Percentiles rank a stretch among this genome's conserved stretches.
Conservation (phyloP, 2,329 filamentous ascomycete genomes). For the Microcera coccophila region DNA sequence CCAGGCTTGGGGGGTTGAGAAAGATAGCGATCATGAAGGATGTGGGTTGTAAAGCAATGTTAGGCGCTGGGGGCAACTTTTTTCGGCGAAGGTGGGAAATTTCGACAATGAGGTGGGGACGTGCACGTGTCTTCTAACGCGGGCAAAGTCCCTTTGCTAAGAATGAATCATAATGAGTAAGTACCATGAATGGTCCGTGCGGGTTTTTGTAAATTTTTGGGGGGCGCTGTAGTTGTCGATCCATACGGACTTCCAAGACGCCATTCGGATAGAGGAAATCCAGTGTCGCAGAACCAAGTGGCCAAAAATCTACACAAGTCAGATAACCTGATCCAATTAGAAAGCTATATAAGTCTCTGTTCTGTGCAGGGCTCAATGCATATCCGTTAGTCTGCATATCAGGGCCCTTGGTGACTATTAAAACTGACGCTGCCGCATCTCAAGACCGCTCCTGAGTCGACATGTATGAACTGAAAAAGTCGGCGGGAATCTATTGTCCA, state of each 20-base stretch:
- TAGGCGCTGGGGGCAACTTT: slow-evolving; percentile 20
- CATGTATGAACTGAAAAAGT: slow-evolving; percentile 15
- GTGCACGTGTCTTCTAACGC: slow-evolving; percentile 31
- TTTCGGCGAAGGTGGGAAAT: slow-evolving; percentile 18
- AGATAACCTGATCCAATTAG: slow-evolving; percentile 9
- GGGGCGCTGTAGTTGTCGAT: too few relatives aligned
- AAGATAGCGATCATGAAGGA: too few relatives aligned
- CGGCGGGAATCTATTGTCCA: slow-evolving; percentile 19
- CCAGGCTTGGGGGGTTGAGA: too few relatives aligned
- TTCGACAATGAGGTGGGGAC: slow-evolving; percentile 26
- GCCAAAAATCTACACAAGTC: too few relatives aligned
- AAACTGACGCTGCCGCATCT: slow-evolving; percentile 9
- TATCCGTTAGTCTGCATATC: slow-evolving; percentile 22
- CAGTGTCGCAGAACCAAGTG: too few relatives aligned
- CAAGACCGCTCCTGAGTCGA: slow-evolving; percentile 19
- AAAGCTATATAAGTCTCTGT: slow-evolving; percentile 13
- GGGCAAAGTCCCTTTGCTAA: too few relatives aligned
- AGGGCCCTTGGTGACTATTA: slow-evolving; percentile 13
- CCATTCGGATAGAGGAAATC: background rate
- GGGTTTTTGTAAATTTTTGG: too few relatives aligned
- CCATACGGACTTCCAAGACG: background rate
- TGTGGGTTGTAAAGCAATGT: slow-evolving; percentile 12
- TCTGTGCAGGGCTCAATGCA: slow-evolving; percentile 17
- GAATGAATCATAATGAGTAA: too few relatives aligned
- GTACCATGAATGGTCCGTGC: too few relatives aligned